Conservation (phyloP, 2,329 filamentous ascomycete species). For the Cercospora beticola region DNA sequence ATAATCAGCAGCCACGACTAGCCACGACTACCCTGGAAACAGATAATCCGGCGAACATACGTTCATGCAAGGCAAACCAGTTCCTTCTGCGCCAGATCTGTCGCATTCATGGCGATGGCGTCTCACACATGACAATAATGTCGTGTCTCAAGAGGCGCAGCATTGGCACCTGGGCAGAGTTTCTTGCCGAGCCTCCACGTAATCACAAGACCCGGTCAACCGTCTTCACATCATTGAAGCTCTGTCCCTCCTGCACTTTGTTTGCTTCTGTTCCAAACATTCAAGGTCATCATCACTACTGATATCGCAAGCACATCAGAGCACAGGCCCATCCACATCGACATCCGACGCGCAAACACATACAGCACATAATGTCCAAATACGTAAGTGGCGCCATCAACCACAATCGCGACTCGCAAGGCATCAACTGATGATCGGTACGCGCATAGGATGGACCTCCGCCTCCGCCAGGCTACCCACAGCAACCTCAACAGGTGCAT, state of each 20-base stretch:
- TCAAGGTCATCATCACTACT: neutral
- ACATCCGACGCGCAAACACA: neutral
- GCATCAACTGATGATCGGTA: neutral
- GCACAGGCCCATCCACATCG: neutral
- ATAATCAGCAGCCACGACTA: neutral
- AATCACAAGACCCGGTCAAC: slow-evolving; percentile 3
- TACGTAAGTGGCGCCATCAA: slow-evolving; percentile 9
- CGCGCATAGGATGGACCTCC: slow-evolving; percentile 21
- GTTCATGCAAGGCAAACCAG: neutral
- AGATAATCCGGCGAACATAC: neutral
- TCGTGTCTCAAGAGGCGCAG: slow-evolving; percentile 2
- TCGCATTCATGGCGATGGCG: neutral
- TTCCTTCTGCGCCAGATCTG: neutral
- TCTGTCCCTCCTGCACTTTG: slow-evolving; percentile 1
- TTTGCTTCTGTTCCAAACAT: neutral
- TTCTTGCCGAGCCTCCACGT: slow-evolving; percentile 2
- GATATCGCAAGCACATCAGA: neutral
- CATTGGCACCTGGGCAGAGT: slow-evolving; percentile 3
- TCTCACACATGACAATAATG: neutral
- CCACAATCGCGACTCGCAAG: neutral
- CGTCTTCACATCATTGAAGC: neutral
- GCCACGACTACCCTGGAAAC: neutral
- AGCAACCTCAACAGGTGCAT: slow-evolving; percentile 26
- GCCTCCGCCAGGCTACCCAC: slow-evolving; percentile 30
- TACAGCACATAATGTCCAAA: slow-evolving; percentile 1